These are phyloP conservation scores for Colletotrichum theobromicola DNA, from an alignment of 2,329 filamentous ascomycete species.

Conservation along the genomic window DNA sequence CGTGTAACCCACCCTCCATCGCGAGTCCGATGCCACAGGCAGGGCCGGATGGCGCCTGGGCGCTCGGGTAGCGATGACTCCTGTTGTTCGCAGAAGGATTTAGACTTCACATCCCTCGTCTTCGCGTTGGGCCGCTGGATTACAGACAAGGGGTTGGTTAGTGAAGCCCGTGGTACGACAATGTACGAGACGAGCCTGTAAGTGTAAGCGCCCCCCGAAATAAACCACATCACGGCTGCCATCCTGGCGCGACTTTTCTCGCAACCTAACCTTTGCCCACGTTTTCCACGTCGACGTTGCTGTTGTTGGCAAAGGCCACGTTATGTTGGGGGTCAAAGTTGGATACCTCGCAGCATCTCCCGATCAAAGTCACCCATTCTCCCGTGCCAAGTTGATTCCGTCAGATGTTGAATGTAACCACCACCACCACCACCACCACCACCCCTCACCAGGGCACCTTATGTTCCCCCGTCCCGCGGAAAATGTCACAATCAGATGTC, in stretches of 20 bases:
- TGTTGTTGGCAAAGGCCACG: background rate
- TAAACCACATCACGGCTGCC: background rate
- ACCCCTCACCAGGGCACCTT: background rate
- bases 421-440: background rate
- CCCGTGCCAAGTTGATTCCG: background rate
- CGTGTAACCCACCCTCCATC: slow-evolving; percentile 9
- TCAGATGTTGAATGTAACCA: background rate
- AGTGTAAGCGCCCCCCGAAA: background rate
- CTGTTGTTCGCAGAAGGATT: background rate
- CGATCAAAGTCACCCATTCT: background rate
- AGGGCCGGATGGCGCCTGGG: background rate
- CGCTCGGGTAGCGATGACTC: background rate
- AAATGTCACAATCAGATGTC: background rate
- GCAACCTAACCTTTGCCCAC: background rate
- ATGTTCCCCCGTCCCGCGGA: background rate
- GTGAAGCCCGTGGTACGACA: background rate
- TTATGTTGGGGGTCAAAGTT: background rate
- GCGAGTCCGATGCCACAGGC: background rate
- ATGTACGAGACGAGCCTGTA: background rate
- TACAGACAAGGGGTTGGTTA: background rate
- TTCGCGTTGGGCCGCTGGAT: background rate
- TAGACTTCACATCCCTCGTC: slow-evolving; percentile 5
- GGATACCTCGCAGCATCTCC: background rate
- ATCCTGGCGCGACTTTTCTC: background rate
- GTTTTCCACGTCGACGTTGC: background rate